A percentile compares a stretch with the other conserved stretches of the same genome.
These are phyloP conservation scores for Phialemonium atrogriseum DNA, from an alignment of 2,329 filamentous ascomycete species.

Conservation along the genomic window DNA sequence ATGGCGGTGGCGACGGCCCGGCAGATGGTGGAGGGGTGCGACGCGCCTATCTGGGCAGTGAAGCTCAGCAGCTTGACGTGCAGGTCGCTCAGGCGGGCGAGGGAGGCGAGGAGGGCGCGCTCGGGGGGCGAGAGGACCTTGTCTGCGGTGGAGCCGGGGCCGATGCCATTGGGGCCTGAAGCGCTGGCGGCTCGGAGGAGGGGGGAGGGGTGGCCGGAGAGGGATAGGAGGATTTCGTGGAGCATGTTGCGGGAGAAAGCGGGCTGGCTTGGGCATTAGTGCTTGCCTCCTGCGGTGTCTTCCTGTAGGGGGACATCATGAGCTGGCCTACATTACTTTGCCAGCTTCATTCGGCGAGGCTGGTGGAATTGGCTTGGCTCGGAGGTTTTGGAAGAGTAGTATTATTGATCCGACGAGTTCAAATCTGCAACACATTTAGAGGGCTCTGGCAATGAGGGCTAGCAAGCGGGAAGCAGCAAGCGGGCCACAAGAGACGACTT, in stretches of 20 bases:
- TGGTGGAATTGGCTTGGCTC: constrained; percentile 21
- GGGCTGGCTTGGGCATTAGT: constrained; percentile 3
- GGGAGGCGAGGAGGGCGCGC: constrained; percentile 67
- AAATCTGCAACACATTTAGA: constrained; percentile 42
- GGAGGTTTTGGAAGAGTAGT: constrained; percentile 35
- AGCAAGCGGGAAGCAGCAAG: no score
- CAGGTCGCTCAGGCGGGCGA: constrained; percentile 69
- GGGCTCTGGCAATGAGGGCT: no score
- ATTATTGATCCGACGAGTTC: constrained; percentile 43
- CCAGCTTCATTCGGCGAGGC: constrained; percentile 6
- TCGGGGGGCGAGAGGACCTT: constrained; percentile 66
- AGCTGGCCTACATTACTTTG: neutral
- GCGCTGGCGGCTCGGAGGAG: constrained; percentile 56
- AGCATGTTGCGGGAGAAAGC: constrained; percentile 55
- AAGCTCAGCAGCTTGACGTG: constrained; percentile 65
- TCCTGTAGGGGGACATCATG: constrained; percentile 3
- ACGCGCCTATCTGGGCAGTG: constrained; percentile 57
- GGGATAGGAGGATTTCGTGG: constrained; percentile 94
- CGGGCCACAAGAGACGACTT: no score
- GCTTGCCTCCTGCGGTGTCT: neutral
- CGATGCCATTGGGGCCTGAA: constrained; percentile 34
- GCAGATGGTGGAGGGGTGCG: constrained; percentile 75
- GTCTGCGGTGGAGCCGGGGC: constrained; percentile 26
- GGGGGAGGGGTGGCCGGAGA: constrained; percentile 88
- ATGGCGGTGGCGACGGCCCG: constrained; percentile 79